phyloP scores from a whole-genome alignment of 2,329 filamentous ascomycete genomes.

The Zymoseptoria pseudotritici region DNA sequence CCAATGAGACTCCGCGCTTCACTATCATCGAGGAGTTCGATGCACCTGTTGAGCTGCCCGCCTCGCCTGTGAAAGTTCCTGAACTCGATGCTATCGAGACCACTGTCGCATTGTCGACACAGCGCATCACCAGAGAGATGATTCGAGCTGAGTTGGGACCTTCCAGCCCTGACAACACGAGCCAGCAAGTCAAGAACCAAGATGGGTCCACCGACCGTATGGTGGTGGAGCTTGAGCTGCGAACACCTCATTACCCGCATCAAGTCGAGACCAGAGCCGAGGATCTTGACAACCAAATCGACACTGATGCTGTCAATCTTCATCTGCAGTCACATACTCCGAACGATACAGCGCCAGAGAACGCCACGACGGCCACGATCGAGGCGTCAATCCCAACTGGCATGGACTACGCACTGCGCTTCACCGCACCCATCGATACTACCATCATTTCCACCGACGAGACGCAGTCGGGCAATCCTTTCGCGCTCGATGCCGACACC shows the following conservation, averaged over 20 bases:
- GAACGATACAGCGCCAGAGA: constrained; percentile 15
- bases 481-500: constrained; percentile 28
- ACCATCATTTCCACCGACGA: constrained; percentile 23
- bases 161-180: constrained; percentile 19
- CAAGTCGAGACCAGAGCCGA: neutral
- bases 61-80: constrained; percentile 27
- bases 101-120: constrained; percentile 9
- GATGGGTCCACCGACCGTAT: constrained; percentile 14
- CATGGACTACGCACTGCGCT: constrained; percentile 29
- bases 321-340: neutral
- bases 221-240: neutral
- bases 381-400: constrained; percentile 19
- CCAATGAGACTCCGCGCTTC: constrained; percentile 26
- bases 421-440: constrained; percentile 25
- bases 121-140: constrained; percentile 31
- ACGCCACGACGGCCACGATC: constrained; percentile 13
- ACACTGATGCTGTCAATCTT: neutral
- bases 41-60: constrained; percentile 29
- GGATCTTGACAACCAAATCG: neutral
- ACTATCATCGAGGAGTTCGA: constrained; percentile 28
- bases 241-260: neutral
- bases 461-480: constrained; percentile 27
- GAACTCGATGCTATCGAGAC: constrained; percentile 21
- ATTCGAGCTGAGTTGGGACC: constrained; percentile 29
- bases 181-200: constrained; percentile 11